Conservation (phyloP, 2,329 filamentous ascomycete species). For the Bipolaris cookei region DNA sequence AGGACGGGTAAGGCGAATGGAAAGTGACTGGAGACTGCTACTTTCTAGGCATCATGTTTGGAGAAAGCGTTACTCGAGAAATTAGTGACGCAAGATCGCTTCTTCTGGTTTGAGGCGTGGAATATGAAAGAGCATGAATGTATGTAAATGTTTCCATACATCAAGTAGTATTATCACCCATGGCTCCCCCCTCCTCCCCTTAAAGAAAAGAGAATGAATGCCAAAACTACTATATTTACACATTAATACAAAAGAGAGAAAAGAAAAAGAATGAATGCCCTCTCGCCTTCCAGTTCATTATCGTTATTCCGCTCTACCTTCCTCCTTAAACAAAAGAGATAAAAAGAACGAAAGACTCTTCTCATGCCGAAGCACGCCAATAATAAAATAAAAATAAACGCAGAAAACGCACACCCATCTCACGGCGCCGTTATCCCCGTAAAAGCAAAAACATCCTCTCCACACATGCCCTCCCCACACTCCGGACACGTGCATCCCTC, state of each 20-base stretch:
- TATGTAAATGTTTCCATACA: neutral
- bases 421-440: constrained; percentile 18
- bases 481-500: constrained; percentile 38
- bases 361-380: no score
- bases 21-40: constrained; percentile 26
- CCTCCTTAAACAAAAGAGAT: neutral
- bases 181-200: no score
- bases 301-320: neutral
- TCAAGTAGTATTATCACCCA: neutral
- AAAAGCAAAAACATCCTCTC: constrained; percentile 36
- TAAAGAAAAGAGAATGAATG: neutral
- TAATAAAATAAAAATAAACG: neutral
- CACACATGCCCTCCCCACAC: constrained; percentile 34
- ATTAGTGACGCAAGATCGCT: neutral
- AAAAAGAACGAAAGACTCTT: neutral
- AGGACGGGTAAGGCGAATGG: constrained; percentile 10
- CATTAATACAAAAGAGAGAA: neutral
- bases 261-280: neutral
- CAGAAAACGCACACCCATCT: neutral
- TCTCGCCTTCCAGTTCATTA: neutral
- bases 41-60: constrained; percentile 24
- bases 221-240: neutral
- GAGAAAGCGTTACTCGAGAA: constrained; percentile 15
- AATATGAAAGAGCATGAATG: neutral
- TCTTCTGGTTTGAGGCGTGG: neutral